phyloP scores from a whole-genome alignment of 148 eudicot genomes.

The Fagopyrum esculentum region DNA sequence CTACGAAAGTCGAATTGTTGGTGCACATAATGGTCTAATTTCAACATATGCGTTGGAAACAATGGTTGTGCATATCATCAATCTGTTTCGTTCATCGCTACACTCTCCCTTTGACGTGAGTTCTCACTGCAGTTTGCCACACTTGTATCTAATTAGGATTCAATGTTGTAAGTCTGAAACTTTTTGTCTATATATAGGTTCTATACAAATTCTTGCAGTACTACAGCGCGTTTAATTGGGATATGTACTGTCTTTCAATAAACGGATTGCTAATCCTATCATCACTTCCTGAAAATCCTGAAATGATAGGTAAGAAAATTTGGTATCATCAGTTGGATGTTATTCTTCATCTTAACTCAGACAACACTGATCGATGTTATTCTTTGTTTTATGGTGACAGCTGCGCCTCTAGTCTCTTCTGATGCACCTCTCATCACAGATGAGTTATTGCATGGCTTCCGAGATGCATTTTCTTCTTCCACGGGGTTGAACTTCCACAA shows the following conservation, averaged over 20 bases:
- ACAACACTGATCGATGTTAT: background rate
- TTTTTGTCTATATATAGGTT: slow-evolving; percentile 25
- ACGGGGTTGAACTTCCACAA: background rate
- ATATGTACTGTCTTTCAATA: slow-evolving; percentile 28
- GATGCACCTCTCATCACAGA: slow-evolving; percentile 22
- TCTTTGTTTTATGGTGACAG: slow-evolving; percentile 20
- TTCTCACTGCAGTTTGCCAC: slow-evolving; percentile 1
- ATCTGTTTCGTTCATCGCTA: slow-evolving; percentile 32
- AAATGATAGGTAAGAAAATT: slow-evolving; percentile 29
- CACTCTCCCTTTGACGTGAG: slow-evolving; percentile 40
- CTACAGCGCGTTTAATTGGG: slow-evolving; percentile 51
- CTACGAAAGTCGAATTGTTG: slow-evolving; percentile 53
- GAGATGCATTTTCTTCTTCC: slow-evolving; percentile 16
- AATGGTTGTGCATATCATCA: slow-evolving; percentile 41
- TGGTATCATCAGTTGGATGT: background rate
- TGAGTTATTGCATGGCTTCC: slow-evolving; percentile 18
- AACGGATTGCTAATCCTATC: slow-evolving; percentile 32
- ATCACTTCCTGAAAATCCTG: slow-evolving; percentile 22
- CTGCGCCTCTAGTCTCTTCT: slow-evolving; percentile 19
- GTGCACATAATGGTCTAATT: slow-evolving; percentile 43
- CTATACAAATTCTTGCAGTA: slow-evolving; percentile 39
- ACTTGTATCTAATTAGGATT: background rate
- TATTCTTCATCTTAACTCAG: background rate
- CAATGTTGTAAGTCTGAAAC: background rate
- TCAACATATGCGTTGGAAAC: slow-evolving; percentile 55